Evolutionary conservation across 2,329 filamentous ascomycete species (phyloP).

Genomic region (Fusarium clavum): DNA sequence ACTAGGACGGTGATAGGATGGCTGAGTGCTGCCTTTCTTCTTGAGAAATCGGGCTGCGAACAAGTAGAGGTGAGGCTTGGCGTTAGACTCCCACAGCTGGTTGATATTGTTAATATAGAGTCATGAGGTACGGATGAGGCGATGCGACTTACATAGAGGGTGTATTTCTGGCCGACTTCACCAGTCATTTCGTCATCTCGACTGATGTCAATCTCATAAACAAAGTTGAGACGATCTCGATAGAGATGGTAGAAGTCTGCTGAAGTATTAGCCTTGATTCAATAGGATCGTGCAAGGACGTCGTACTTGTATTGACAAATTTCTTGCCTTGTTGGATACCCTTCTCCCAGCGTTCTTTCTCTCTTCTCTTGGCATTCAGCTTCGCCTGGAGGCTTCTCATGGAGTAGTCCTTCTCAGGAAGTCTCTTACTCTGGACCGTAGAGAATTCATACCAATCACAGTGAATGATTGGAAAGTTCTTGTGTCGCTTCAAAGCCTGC

Average conservation of each 20-base stretch:
- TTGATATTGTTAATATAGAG: background rate
- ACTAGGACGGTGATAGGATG: constrained; percentile 55
- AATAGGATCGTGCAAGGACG: background rate
- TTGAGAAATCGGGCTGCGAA: constrained; percentile 65
- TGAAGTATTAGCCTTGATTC: background rate
- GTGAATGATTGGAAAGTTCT: constrained; percentile 57
- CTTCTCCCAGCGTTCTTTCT: constrained; percentile 51
- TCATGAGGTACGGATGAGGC: background rate
- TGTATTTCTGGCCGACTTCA: constrained; percentile 68
- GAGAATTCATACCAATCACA: constrained; percentile 67
- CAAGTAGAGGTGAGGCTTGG: constrained; percentile 69
- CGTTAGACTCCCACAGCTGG: constrained; percentile 76
- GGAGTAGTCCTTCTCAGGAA: constrained; percentile 55
- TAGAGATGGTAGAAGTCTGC: constrained; percentile 74
- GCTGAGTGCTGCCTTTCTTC: constrained; percentile 52
- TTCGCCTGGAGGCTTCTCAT: constrained; percentile 52
- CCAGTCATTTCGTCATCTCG: constrained; percentile 60
- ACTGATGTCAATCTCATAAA: constrained; percentile 71
- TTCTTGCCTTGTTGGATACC: constrained; percentile 56
- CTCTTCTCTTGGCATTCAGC: constrained; percentile 48
- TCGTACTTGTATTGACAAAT: constrained; percentile 62
- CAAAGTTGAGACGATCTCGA: constrained; percentile 69
- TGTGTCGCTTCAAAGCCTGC: constrained; percentile 52
- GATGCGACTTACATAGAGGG: constrained; percentile 64
- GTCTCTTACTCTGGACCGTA: constrained; percentile 47